A percentile compares a stretch with the other conserved stretches of the same genome.
phyloP scores from a whole-genome alignment of 179 eudicot genomes.

The Pouteria campechiana region DNA sequence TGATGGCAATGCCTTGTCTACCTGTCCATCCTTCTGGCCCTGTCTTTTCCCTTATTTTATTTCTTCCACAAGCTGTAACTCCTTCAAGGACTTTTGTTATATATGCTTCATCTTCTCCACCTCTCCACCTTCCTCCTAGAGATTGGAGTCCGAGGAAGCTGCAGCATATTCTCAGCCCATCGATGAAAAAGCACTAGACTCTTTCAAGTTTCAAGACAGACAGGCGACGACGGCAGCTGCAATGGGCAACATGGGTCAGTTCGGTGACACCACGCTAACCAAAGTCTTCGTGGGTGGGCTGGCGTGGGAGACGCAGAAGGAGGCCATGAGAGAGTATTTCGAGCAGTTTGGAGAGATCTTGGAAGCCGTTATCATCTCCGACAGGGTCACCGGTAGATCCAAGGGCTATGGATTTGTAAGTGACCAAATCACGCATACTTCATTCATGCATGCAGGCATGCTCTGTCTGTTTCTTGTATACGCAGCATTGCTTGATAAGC shows the following conservation, averaged over 20 bases:
- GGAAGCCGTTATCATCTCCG: slow-evolving; percentile 88
- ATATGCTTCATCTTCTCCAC: background rate
- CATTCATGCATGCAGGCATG: background rate
- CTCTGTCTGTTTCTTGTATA: no score
- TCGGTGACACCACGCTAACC: slow-evolving; percentile 74
- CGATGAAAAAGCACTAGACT: background rate
- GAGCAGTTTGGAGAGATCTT: slow-evolving; percentile 69
- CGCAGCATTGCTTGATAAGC: no score
- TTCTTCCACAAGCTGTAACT: background rate
- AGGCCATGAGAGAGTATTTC: slow-evolving; percentile 58
- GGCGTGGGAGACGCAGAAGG: slow-evolving; percentile 92
- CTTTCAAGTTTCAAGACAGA: background rate
- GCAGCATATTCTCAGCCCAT: background rate
- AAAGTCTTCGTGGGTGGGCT: slow-evolving; percentile 93
- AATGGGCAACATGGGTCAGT: slow-evolving; percentile 15
- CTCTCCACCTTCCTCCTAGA: background rate
- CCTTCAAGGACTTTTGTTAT: background rate
- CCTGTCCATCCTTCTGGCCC: slow-evolving; percentile 26
- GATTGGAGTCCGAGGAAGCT: no score
- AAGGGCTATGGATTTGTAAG: slow-evolving; percentile 97
- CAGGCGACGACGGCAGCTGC: slow-evolving; percentile 5
- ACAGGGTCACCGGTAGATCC: slow-evolving; percentile 79
- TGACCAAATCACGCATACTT: background rate
- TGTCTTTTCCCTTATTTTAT: background rate
- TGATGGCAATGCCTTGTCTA: slow-evolving; percentile 17